phyloP scores from a whole-genome alignment of 2,329 filamentous ascomycete species.

The Monilinia laxa region DNA sequence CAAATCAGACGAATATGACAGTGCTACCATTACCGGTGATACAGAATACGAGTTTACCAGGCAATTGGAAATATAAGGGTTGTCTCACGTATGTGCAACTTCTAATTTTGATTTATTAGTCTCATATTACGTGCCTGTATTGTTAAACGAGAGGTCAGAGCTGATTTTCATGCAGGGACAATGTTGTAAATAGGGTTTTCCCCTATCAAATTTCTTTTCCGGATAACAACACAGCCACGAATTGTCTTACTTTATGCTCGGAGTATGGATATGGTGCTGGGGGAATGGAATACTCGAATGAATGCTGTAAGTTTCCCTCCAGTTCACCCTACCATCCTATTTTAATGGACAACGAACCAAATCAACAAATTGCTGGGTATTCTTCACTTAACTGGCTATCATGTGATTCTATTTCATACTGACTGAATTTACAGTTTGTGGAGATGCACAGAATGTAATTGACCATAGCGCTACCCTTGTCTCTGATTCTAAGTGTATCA shows the following conservation, averaged over 20 bases:
- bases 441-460: constrained; percentile 25
- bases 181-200: constrained; percentile 28
- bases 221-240: constrained; percentile 28
- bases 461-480: constrained; percentile 12
- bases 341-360: background rate
- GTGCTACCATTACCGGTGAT: constrained; percentile 26
- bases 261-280: constrained; percentile 36
- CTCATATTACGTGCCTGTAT: constrained; percentile 7
- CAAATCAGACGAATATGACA: constrained; percentile 26
- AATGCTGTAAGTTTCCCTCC: constrained; percentile 32
- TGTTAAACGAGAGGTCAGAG: background rate
- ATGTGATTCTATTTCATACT: background rate
- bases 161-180: constrained; percentile 21
- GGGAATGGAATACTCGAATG: constrained; percentile 33
- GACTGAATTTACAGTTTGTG: constrained; percentile 24
- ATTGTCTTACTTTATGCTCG: constrained; percentile 34
- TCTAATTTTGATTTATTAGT: background rate
- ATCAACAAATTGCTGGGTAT: too few species aligned
- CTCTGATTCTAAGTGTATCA: constrained; percentile 21
- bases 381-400: too few species aligned
- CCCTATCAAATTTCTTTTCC: constrained; percentile 32
- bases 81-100: constrained; percentile 36
- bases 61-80: constrained; percentile 31
- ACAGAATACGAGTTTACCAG: constrained; percentile 30
- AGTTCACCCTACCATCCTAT: background rate